phyloP scores from a whole-genome alignment of 2,329 filamentous ascomycete genomes.

The Dryadomyces sulphureus region DNA sequence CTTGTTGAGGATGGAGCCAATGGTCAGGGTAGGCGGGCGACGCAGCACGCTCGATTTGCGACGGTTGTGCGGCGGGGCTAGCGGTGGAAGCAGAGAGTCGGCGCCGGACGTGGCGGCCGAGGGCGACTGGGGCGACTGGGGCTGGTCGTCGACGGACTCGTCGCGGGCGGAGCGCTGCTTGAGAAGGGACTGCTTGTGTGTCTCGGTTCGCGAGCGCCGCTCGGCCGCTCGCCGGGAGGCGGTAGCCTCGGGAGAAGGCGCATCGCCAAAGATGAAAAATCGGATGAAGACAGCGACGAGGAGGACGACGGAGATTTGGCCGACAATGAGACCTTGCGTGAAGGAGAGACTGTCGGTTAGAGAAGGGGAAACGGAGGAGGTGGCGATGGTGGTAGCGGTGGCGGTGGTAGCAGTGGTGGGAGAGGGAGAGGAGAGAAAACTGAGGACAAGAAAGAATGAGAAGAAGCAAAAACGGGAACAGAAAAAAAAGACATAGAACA shows the following conservation, averaged over 20 bases:
- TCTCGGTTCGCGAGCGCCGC: constrained; percentile 56
- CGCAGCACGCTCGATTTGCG: constrained; percentile 55
- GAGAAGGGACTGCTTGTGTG: constrained; percentile 61
- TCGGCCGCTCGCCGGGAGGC: constrained; percentile 62
- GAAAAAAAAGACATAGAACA: not conserved
- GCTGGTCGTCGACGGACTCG: constrained; percentile 11
- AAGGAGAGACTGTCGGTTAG: constrained; percentile 55
- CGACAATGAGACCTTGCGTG: constrained; percentile 82
- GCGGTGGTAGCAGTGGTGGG: not conserved
- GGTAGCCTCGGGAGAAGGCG: constrained; percentile 68
- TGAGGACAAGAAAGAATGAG: not conserved
- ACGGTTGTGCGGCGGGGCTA: constrained; percentile 13
- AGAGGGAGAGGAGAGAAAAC: not conserved
- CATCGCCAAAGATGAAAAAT: constrained; percentile 98
- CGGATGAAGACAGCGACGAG: constrained; percentile 93
- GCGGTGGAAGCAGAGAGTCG: constrained; percentile 12
- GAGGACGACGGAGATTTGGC: constrained; percentile 82
- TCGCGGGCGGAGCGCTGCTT: constrained; percentile 35
- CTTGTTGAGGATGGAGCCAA: constrained; percentile 87
- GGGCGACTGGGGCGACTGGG: constrained; percentile 11
- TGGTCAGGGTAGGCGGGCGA: constrained; percentile 62
- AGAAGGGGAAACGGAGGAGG: not conserved
- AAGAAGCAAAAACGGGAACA: not conserved
- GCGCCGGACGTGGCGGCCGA: constrained; percentile 16
- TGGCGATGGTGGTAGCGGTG: not conserved